Base-by-base conservation (phyloP, 805 yeast species). In the Wilhelminamyces savonicus region DNA sequence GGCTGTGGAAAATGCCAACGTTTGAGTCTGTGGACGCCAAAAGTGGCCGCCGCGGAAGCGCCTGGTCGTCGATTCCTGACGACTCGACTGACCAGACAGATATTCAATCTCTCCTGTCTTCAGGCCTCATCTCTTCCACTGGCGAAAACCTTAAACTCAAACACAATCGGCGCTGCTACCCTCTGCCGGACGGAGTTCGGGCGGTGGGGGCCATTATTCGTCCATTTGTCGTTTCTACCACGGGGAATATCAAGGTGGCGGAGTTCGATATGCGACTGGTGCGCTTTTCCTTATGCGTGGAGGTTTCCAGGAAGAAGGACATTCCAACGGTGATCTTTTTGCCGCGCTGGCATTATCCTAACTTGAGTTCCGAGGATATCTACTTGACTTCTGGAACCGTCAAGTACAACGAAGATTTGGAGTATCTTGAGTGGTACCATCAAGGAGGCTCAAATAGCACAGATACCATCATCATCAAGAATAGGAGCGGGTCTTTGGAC, bases 151-250 rank as follows among this genome's bases (percentile, higher is more conserved):
- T 54, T 5, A 36, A 35, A 19, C 31, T 30, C 20, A 46, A 47
- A 24, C 64, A 58, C 36, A 44, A 40, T 28, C 48, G 46, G 28
- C 55, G 51, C 21, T 62, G 66, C 34, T 61, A 51, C 29, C 64
- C 68, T 1, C 48, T 64, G 4, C 67, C 67, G 1, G 69, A 69
- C 29, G 96, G 96, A 2, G 69, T 81, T 1, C 63, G 97, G 23
- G 94, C 92, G 0, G 66, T 73, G 2, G 73, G 71, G 29, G 86
- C 96, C 0, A 72, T 83, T 1, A 57, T 84, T 16, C 66, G 98
- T 27, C 97, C 97, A 2, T 81, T 69, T 39, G 79, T 87, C 1
- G 51, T 77, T 1, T 71, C 78, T 3, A 66, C 80, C 0, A 66
- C 65, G 20, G 97, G 97, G 2, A 43, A 44, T 1, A 67, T 82